Evolutionary conservation across 495 filamentous ascomycete genomes (phyloP).

Genomic region (Penicillium alfredii): DNA sequence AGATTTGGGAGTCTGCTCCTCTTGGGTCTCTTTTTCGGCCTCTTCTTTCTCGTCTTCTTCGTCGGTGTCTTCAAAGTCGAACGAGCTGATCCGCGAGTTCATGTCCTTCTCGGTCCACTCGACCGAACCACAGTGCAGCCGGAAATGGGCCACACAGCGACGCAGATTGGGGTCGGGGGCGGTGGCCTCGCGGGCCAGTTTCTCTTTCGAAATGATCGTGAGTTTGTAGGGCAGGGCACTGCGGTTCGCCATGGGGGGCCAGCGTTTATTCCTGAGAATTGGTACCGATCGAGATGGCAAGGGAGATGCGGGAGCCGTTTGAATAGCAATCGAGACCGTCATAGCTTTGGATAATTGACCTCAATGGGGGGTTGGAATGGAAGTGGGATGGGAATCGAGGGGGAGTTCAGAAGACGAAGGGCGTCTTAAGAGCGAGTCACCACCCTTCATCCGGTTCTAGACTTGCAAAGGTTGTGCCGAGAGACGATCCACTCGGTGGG

Average conservation of each 20-base stretch:
- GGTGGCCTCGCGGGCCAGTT: slow-evolving; percentile 37
- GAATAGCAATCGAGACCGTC: slow-evolving; percentile 12
- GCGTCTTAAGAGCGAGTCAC: slow-evolving; percentile 11
- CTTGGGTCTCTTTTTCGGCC: slow-evolving; percentile 2
- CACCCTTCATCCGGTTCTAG: slow-evolving; percentile 24
- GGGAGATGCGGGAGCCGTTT: slow-evolving; percentile 14
- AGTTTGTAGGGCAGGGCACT: slow-evolving; percentile 38
- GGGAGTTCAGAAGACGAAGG: too few species aligned
- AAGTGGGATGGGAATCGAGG: too few species aligned
- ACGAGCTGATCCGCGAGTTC: slow-evolving; percentile 38
- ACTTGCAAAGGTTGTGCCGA: slow-evolving; percentile 2
- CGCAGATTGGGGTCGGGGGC: slow-evolving; percentile 39
- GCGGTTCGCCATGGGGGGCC: slow-evolving; percentile 40
- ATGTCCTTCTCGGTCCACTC: slow-evolving; percentile 39
- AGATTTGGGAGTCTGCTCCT: slow-evolving; percentile 1
- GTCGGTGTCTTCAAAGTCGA: slow-evolving; percentile 37
- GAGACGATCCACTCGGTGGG: too few species aligned
- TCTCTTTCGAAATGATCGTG: slow-evolving; percentile 39
- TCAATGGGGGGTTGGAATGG: background rate
- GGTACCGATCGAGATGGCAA: slow-evolving; percentile 15
- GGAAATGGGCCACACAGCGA: slow-evolving; percentile 39
- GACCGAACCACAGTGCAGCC: slow-evolving; percentile 34
- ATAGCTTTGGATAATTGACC: slow-evolving; percentile 5
- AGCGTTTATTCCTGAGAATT: slow-evolving; percentile 30
- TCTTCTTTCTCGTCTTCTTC: slow-evolving; percentile 30